Evolutionary conservation across 306 rosid species (phyloP).

Genomic region (Geum urbanum): DNA sequence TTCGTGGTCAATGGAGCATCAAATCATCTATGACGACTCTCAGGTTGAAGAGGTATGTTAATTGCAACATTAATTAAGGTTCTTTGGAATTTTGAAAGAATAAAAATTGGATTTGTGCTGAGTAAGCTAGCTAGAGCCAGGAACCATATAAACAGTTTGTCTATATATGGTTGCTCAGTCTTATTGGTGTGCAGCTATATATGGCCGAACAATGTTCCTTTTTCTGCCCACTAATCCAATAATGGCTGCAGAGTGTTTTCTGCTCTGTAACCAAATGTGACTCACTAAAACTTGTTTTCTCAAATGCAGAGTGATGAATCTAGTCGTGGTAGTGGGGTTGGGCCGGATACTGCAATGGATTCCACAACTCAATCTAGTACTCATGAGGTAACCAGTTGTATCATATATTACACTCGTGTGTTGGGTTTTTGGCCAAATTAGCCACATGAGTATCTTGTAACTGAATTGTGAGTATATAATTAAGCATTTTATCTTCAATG

Average conservation of each 20-base stretch:
- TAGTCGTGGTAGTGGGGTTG: slow-evolving; percentile 17
- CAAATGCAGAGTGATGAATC: slow-evolving; percentile 27
- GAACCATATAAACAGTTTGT: not conserved
- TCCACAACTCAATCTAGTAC: slow-evolving; percentile 21
- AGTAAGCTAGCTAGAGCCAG: not conserved
- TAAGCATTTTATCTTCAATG: slow-evolving; percentile 13
- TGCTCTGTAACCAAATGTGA: not conserved
- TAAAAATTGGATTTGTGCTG: not conserved
- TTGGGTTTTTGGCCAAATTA: not conserved
- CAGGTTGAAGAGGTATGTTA: slow-evolving; percentile 15
- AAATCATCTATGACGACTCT: slow-evolving; percentile 8
- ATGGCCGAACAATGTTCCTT: not conserved
- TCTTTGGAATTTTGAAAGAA: not conserved
- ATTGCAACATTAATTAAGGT: slow-evolving; percentile 4
- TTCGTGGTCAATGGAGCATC: slow-evolving; percentile 19
- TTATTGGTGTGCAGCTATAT: not conserved
- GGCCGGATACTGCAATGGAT: slow-evolving; percentile 19
- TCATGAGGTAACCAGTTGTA: slow-evolving; percentile 14
- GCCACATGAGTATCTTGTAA: not conserved
- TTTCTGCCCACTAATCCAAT: not conserved
- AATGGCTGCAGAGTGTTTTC: not conserved
- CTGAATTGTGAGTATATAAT: not conserved
- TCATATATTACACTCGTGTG: not conserved
- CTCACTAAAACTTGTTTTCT: not conserved
- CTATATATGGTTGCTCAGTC: not conserved